Evolutionary conservation across 192 early-diverging fungal species (phyloP), one percentile per base, ranked within the genome.

Genomic region (Mortierella alpina): DNA sequence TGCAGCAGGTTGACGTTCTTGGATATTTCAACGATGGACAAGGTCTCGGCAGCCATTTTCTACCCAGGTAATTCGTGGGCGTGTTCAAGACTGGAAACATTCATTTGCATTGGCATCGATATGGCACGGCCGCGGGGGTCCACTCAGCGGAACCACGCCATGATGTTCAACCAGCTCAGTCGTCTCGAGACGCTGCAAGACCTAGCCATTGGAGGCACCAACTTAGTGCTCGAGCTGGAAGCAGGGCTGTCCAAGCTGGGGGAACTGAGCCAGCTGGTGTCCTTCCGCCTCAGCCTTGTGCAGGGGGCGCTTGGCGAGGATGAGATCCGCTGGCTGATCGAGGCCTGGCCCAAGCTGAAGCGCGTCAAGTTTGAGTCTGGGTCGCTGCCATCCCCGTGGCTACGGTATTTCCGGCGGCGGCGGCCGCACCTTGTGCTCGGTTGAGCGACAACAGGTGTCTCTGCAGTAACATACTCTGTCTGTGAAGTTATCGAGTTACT

Each of bases 321-420:
- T 18, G 77, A 80, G 70, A 80, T 80, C 53, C 77, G 77, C 8
- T 80, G 77, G 77, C 44, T 80, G 7, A 55, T 72, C 1, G 70
- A 72, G 53, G 69, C 70, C 8, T 80, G 77, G 77, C 77, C 77
- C 6, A 80, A 63, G 53, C 60, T 80, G 31, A 80, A 72, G 54
- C 64, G 77, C n/a, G 59, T 65, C 9, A 59, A 66, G 44, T 68
- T 80, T 48, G 65, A 72, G 58, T 12, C 23, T 13, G 70, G 46
- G 8, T 49, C 70, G 13, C 46, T 80, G 4, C 70, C 77, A 42
- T 15, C 23, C 14, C 77, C 77, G 39, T 80, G 77, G 77, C 49
- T 50, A 31, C 77, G 77, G 44, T 80, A 80, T 49, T 80, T 80
- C 49, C 69, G 66, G 13, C 77, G 53, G 6, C 77, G 52, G 48